A percentile compares a stretch with the other conserved stretches of the same genome.
Conservation (phyloP, 192 early-diverging fungal genomes). For the Backusella psychrophila region DNA sequence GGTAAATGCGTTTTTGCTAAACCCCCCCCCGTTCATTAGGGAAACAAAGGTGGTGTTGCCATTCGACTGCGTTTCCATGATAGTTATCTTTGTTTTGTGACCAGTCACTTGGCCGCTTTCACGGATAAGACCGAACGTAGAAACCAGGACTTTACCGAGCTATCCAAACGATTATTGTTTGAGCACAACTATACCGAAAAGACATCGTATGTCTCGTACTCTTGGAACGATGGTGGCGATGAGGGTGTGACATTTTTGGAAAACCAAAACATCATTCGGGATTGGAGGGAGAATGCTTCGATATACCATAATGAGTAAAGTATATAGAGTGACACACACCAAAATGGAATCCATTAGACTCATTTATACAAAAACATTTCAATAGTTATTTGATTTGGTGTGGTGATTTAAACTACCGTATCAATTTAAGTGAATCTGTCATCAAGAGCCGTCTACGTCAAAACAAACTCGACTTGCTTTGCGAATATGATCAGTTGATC, state of each 20-base stretch:
- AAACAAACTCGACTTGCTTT: slow-evolving; percentile 58
- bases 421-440: slow-evolving; percentile 62
- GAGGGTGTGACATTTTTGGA: slow-evolving; percentile 32
- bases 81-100: slow-evolving; percentile 86
- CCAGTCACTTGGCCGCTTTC: slow-evolving; percentile 89
- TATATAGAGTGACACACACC: background rate
- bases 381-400: slow-evolving; percentile 79
- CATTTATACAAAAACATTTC: background rate
- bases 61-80: slow-evolving; percentile 76
- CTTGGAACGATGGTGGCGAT: slow-evolving; percentile 34
- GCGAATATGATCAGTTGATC: slow-evolving; percentile 82
- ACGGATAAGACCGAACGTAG: slow-evolving; percentile 70
- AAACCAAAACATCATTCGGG: background rate
- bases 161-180: slow-evolving; percentile 74
- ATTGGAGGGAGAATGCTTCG: slow-evolving; percentile 30
- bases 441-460: slow-evolving; percentile 55
- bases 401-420: slow-evolving; percentile 95
- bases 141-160: slow-evolving; percentile 88
- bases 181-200: slow-evolving; percentile 8
- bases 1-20: no score
- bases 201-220: slow-evolving; percentile 20
- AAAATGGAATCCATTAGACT: background rate
- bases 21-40: slow-evolving; percentile 32
- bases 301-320: slow-evolving; percentile 74
- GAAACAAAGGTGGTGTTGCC: slow-evolving; percentile 94